Evolutionary conservation across 331 rosid genomes (phyloP), one percentile per base, ranked within the genome.

Genomic region (Rosa hybrid): DNA sequence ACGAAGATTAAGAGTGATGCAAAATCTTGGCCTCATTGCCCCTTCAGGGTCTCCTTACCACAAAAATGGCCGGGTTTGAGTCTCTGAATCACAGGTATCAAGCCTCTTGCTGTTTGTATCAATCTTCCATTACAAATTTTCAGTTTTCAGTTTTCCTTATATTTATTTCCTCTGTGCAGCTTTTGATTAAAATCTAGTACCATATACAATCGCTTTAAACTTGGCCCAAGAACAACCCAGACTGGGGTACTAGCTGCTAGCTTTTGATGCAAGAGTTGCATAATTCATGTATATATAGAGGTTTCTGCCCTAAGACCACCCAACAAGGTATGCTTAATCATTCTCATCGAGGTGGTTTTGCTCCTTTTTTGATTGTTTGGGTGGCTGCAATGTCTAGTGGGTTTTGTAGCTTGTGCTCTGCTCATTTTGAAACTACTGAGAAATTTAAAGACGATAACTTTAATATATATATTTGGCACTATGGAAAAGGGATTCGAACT

Each of bases 41-140:
- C 97, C 97, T 44, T 51, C 87, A 72, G 96, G 96, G 27, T 90
- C 96, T 39, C 93, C 92, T 12, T 92, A 86, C 79, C 74, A 27
- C 50, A 88, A 72, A 74, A 45, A 23, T 68, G 70, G 87, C 50
- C 84, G 21, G 30, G 20, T 41, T 53, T 62, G 18, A 38, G 64
- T 77, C 64, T 48, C 27, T 12, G n/a, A 65, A 45, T 65, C 51
- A 8, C 10, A 68, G 73, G 64, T 76, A 76, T 60, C 5, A 18
- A 25, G 41, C 23, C 70, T 63, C 34, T 64, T 63, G 45, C n/a
- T 30, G 38, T 20, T 27, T 46, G 21, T 46, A n/a, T 27, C 4
- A 1, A 20, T 64, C 5, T 8, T 48, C 18, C 27, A 17, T 51
- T 13, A 2, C 4, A n/a, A 49, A 21, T 30, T 13, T 57, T n/a